These are phyloP conservation scores for Platanus orientalis DNA, from an alignment of 164 flowering plant species.

Conservation along the genomic window DNA sequence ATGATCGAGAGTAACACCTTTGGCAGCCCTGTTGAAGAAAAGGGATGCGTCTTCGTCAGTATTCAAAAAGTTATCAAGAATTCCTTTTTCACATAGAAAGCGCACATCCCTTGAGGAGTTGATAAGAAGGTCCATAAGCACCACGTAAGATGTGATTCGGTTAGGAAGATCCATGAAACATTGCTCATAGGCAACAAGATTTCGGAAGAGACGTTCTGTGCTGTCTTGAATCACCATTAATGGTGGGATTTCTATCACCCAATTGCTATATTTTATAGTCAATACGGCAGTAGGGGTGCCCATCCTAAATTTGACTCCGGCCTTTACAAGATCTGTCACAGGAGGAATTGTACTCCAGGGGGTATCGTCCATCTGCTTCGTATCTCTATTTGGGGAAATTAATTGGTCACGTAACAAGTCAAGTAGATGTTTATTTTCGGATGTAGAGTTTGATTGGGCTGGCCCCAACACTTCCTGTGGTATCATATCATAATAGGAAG, in stretches of 20 bases:
- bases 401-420: neutral
- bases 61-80: neutral
- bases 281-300: neutral
- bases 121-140: slow-evolving; percentile 6
- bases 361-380: neutral
- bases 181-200: slow-evolving; percentile 13
- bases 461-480: neutral
- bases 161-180: neutral
- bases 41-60: slow-evolving; percentile 6
- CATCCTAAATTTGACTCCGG: slow-evolving; percentile 5
- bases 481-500: too few species aligned
- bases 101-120: slow-evolving; percentile 7
- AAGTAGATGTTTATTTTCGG: slow-evolving; percentile 1
- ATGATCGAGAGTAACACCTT: slow-evolving; percentile 4
- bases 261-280: neutral
- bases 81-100: slow-evolving; percentile 2
- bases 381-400: neutral
- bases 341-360: neutral
- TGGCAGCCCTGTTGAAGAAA: slow-evolving; percentile 4
- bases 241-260: slow-evolving; percentile 7
- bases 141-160: slow-evolving; percentile 4
- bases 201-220: neutral
- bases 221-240: neutral
- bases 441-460: neutral
- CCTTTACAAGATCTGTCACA: slow-evolving; percentile 11